Base-by-base conservation (phyloP, 257 asterid genomes). In the Solanum paucissectum region DNA sequence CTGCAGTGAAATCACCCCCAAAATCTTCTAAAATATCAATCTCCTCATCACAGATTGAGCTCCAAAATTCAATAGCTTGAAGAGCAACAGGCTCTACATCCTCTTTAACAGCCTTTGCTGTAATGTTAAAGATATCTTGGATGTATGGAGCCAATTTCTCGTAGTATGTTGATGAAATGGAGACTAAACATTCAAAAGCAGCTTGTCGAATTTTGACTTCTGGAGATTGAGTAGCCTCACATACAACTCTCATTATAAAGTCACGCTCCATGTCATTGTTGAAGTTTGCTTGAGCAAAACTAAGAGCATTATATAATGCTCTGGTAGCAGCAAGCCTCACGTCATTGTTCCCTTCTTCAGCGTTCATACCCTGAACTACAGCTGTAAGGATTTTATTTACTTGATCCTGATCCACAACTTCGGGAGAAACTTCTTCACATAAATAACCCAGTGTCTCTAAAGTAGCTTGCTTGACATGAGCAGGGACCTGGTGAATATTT, bases 301-400 rank as follows among this genome's bases (percentile, higher is more conserved):
- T 94, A 87, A 95, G 94, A 87, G 98, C 98, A 85, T 95, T 94
- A 89, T 95, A 93, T 86, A 95, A 84, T 38, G 98, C 96, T 87
- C 94, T 88, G 62, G 95, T 94, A 36, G 98, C 97, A 12, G 98
- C 94, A 91, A 95, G 96, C 75, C 98, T 92, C 86, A 95, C 96
- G 55, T 95, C 96, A 69, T 87, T 88, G 82, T 88, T 95, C 81
- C 83, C 92, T 91, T 94, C 98, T 86, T 87, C 93, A 42, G 94
- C 98, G 90, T 91, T 94, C 98, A 95, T 95, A 86, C 98, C 95
- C 90, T 95, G 98, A 83, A 93, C 96, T 74, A 95, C 98, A 66
- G 98, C 96, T 5, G 98, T 95, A 11, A 95, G 96, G 83, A 95
- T 94, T 89, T 93, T 95, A 89, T 95, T 95, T 20, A 95, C 98